Percentiles rank a stretch among this genome's conserved stretches.
phyloP scores from a whole-genome alignment of 306 rosid genomes.

The Sechiopsis laciniata region DNA sequence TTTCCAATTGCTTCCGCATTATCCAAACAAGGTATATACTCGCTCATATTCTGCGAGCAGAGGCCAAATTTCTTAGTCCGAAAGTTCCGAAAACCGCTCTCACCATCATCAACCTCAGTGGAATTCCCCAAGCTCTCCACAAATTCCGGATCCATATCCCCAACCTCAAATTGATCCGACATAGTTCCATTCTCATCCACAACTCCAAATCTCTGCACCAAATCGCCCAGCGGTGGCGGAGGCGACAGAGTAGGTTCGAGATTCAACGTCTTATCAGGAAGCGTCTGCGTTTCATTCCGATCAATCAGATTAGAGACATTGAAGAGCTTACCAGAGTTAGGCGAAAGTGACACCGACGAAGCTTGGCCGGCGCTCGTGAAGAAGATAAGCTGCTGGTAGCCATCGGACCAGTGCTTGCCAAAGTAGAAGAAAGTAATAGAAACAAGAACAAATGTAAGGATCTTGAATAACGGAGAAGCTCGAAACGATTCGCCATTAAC shows the following conservation, averaged over 20 bases:
- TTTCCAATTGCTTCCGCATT: constrained; percentile 39
- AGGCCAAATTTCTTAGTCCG: constrained; percentile 38
- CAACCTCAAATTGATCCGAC: constrained; percentile 65
- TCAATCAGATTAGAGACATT: constrained; percentile 40
- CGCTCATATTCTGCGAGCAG: constrained; percentile 50
- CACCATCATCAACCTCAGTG: constrained; percentile 21
- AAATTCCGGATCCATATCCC: constrained; percentile 43
- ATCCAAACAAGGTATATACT: constrained; percentile 79
- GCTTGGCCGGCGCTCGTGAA: constrained; percentile 32
- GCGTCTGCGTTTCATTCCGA: constrained; percentile 16
- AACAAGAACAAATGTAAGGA: constrained; percentile 41
- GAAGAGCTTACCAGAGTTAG: constrained; percentile 45
- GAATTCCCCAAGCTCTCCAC: constrained; percentile 27
- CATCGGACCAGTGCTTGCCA: constrained; percentile 73
- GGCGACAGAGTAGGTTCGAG: constrained; percentile 11
- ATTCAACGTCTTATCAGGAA: constrained; percentile 25
- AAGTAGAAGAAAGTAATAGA: constrained; percentile 60
- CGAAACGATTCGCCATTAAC: constrained; percentile 38
- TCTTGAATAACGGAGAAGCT: constrained; percentile 32
- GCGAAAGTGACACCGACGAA: constrained; percentile 48
- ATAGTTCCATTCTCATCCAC: constrained; percentile 66
- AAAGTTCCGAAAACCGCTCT: constrained; percentile 20
- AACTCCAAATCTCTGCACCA: constrained; percentile 50
- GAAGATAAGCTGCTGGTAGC: constrained; percentile 70
- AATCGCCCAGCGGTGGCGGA: constrained; percentile 32